A percentile compares a stretch with the other conserved stretches of the same genome.
Conservation (phyloP, 805 yeast genomes). For the Kuraishia ogatae region DNA sequence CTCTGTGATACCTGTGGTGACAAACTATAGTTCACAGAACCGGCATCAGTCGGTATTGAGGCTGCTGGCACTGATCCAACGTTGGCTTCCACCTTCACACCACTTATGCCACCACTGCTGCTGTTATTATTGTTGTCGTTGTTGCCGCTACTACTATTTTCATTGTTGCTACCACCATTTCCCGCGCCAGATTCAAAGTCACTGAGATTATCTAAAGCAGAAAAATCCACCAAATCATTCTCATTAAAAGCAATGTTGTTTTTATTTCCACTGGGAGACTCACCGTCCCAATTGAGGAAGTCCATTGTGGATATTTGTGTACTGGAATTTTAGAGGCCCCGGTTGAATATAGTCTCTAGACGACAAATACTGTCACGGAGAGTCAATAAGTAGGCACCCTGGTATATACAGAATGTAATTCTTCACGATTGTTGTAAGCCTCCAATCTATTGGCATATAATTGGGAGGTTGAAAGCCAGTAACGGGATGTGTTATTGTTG, state of each 20-base stretch:
- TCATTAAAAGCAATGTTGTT: background rate
- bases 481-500: no score
- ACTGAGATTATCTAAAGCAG: background rate
- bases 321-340: no score
- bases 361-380: no score
- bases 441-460: no score
- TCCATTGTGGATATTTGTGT: background rate
- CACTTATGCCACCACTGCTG: background rate
- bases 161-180: background rate
- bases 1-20: background rate
- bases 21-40: background rate
- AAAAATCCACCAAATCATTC: slow-evolving; percentile 1
- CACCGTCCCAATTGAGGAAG: slow-evolving; percentile 1
- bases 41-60: background rate
- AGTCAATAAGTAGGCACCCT: no score
- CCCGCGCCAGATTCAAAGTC: background rate
- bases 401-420: no score
- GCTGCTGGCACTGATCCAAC: background rate
- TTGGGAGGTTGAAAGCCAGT: no score
- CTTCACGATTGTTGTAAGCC: no score
- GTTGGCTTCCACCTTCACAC: background rate
- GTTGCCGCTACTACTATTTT: background rate
- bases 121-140: background rate
- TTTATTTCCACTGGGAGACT: background rate
- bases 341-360: no score